These are phyloP conservation scores for Wickerhamomyces sp. DNA, from an alignment of 1,139 yeast species.

Conservation along the genomic window DNA sequence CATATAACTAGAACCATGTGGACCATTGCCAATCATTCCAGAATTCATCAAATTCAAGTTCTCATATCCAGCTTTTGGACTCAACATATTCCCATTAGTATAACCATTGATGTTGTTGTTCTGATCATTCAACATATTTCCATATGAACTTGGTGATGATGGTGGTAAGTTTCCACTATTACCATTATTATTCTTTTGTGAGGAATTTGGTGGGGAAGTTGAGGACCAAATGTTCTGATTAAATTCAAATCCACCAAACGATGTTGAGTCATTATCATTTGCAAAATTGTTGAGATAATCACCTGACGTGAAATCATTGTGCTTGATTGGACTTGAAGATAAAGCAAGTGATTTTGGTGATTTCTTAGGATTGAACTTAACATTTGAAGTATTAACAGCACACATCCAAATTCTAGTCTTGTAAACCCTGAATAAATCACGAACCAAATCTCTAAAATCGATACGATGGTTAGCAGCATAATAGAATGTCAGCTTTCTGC, in stretches of 20 bases:
- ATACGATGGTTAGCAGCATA: slow-evolving; percentile 71
- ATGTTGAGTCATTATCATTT: slow-evolving; percentile 1
- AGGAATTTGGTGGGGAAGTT: slow-evolving; percentile 3
- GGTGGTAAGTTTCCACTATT: neutral
- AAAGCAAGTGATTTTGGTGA: neutral
- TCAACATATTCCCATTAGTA: neutral
- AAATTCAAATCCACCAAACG: slow-evolving; percentile 8
- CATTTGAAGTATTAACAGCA: slow-evolving; percentile 44
- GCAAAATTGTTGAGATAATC: too few relatives aligned
- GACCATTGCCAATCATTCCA: neutral
- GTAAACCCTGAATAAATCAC: slow-evolving; percentile 87
- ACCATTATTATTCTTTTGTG: neutral
- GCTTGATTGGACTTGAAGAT: neutral
- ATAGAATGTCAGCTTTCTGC: slow-evolving; percentile 87
- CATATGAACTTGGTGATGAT: neutral
- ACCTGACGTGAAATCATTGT: too few relatives aligned
- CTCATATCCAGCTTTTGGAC: neutral
- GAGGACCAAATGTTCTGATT: slow-evolving; percentile 12
- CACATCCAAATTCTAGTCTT: slow-evolving; percentile 98
- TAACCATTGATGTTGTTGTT: neutral
- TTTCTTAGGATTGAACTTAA: too few relatives aligned
- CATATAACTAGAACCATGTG: neutral
- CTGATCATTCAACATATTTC: neutral
- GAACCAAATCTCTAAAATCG: slow-evolving; percentile 89
- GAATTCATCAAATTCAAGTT: neutral